phyloP scores from a whole-genome alignment of 768 basidiomycete species.

The Leccinellum rugosiceps region DNA sequence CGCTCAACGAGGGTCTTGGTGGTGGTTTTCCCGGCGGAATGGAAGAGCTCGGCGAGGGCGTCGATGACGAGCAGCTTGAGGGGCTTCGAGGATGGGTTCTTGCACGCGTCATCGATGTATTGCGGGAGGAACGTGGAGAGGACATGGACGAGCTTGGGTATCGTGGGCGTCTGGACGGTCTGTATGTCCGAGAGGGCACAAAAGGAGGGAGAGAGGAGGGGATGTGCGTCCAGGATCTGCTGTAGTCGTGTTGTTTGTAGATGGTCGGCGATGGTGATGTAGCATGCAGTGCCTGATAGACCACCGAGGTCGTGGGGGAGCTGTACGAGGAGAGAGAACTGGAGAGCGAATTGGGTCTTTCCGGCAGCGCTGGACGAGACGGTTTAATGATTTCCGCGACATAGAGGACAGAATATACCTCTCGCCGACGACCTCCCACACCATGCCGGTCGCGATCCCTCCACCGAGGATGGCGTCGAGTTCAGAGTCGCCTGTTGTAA shows the following conservation, averaged over 20 bases:
- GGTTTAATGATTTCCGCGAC: constrained; percentile 2
- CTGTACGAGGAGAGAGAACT: constrained; percentile 78
- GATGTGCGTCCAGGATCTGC: constrained; percentile 57
- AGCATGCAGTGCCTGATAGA: constrained; percentile 66
- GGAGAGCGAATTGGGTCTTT: constrained; percentile 90
- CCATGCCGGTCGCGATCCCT: constrained; percentile 71
- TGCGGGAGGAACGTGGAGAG: constrained; percentile 53
- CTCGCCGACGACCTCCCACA: constrained; percentile 90
- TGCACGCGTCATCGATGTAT: constrained; percentile 39
- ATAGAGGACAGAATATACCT: constrained; percentile 48
- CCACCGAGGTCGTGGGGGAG: constrained; percentile 56
- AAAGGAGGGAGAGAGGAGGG: constrained; percentile 39
- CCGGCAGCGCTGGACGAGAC: constrained; percentile 71
- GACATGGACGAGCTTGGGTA: constrained; percentile 52
- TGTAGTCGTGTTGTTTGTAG: constrained; percentile 67
- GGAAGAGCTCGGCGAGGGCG: constrained; percentile 83
- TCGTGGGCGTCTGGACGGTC: constrained; percentile 54
- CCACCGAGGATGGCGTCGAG: constrained; percentile 76
- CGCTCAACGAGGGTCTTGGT: constrained; percentile 67
- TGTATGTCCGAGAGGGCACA: constrained; percentile 58
- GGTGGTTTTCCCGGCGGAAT: constrained; percentile 55
- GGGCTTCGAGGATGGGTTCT: constrained; percentile 43
- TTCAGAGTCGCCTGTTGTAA: constrained; percentile 70
- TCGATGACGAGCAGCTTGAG: constrained; percentile 84
- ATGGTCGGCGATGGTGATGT: constrained; percentile 68